phyloP scores from a whole-genome alignment of 257 asterid genomes.

The Voacanga thouarsii region DNA sequence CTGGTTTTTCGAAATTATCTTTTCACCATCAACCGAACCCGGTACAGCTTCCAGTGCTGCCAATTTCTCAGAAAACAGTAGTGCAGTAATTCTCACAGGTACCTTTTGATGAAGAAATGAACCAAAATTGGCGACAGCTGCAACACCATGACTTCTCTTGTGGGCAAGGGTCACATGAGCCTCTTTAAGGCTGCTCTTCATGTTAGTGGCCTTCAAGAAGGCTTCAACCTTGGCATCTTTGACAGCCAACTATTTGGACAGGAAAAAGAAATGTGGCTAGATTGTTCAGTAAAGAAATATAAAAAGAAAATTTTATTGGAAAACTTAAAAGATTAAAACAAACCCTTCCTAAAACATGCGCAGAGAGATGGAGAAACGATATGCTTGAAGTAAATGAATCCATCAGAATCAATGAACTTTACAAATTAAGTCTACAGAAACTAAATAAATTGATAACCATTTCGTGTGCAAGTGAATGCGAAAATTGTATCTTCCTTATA shows the following conservation, averaged over 20 bases:
- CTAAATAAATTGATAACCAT: background rate
- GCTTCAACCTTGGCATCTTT: slow-evolving; percentile 51
- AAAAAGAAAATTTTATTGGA: background rate
- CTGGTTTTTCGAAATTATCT: slow-evolving; percentile 61
- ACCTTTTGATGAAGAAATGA: slow-evolving; percentile 53
- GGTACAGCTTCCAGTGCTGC: slow-evolving; percentile 76
- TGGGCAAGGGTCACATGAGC: slow-evolving; percentile 94
- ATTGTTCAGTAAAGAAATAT: background rate
- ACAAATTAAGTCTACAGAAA: background rate
- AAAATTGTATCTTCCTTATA: background rate
- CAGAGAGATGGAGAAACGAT: background rate
- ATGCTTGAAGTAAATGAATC: background rate
- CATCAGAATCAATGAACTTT: background rate
- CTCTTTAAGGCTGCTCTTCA: slow-evolving; percentile 50
- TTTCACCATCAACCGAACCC: slow-evolving; percentile 74
- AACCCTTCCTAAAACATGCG: background rate
- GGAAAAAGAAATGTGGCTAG: background rate
- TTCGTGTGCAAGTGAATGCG: background rate
- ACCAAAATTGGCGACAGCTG: slow-evolving; percentile 73
- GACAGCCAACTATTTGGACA: slow-evolving; percentile 42
- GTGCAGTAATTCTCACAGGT: slow-evolving; percentile 51
- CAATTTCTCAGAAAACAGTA: slow-evolving; percentile 59
- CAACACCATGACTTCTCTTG: slow-evolving; percentile 80
- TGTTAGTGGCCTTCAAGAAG: slow-evolving; percentile 47
- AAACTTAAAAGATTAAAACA: background rate